Base-by-base conservation (phyloP, 1,139 yeast genomes). In the Blastobotrys niveus region DNA sequence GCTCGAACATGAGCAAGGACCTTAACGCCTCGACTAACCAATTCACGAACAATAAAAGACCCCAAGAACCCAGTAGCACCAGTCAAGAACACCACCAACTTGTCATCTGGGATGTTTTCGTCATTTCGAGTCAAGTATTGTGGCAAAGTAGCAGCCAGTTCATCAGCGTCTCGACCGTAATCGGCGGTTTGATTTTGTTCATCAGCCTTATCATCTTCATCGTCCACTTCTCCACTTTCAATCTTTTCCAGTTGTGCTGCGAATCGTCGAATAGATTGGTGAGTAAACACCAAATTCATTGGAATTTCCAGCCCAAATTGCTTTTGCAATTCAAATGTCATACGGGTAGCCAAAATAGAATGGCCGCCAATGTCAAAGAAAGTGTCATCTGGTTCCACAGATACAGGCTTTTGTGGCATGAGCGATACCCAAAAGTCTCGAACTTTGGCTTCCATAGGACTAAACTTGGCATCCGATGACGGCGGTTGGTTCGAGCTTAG, bases 351-450 rank as follows among this genome's bases (percentile, higher is more conserved):
- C 54, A 91, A 72, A 56, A 93, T 89, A 0, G 97, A 89, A 65
- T 93, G 98, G 3, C 99, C 99, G 48, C 99, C 99, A 48, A 93
- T 71, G 60, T 93, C 99, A 59, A 93, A 93, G 76, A 93, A 93
- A 2, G 95, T 85, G 62, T 93, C 98, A 3, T 76, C 74, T 36
- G 82, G 82, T 30, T 81, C 73, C 43, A 88, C 76, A 8, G 82
- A 66, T 1, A 91, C 81, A 8, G 97, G 96, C 52, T 79, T 76
- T 53, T 80, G 83, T 33, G 98, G 97, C 54, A 93, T 73, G 9
- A 91, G 82, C 26, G 76, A 77, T 40, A 83, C 67, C 98, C 98
- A 93, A 48, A 91, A 67, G 48, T 87, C 88, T 53, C 82, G 78
- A 39, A 93, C 76, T 52, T 76, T 70, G 3, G 73, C 66, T 66